These are phyloP conservation scores for Leptographium galeiforme DNA, from an alignment of 2,329 filamentous ascomycete species.

Conservation along the genomic window DNA sequence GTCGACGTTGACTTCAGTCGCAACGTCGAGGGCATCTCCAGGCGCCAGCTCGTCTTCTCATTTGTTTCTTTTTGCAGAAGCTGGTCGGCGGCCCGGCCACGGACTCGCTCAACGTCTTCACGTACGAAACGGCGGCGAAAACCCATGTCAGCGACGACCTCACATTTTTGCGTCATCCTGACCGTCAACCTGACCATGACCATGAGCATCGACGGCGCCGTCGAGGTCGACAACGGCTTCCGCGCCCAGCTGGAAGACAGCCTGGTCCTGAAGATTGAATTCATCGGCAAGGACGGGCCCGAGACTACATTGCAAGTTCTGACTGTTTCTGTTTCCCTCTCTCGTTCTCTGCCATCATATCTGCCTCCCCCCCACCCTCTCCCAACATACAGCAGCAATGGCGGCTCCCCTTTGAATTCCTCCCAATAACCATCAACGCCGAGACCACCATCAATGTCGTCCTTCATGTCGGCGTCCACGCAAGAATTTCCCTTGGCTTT, in stretches of 20 bases:
- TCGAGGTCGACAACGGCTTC: no score
- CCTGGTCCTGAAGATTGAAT: slow-evolving; percentile 29
- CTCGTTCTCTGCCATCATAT: not conserved
- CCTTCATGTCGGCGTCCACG: slow-evolving; percentile 31
- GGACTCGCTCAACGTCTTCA: no score
- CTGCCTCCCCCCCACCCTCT: not conserved
- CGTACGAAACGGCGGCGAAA: no score
- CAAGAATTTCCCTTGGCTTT: slow-evolving; percentile 21
- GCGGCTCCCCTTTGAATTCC: slow-evolving; percentile 39
- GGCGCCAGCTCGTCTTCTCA: no score
- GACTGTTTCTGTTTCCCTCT: not conserved
- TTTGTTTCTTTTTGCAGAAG: no score
- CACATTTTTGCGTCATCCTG: no score
- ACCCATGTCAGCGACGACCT: no score
- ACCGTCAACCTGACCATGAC: no score
- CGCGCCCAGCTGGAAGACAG: slow-evolving; percentile 36
- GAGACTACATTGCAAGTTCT: slow-evolving; percentile 31
- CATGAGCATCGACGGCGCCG: no score
- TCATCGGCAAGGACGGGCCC: slow-evolving; percentile 34
- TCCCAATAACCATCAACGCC: slow-evolving; percentile 35
- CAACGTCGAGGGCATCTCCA: no score
- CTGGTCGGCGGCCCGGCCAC: no score
- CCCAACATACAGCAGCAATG: slow-evolving; percentile 29
- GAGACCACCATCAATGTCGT: slow-evolving; percentile 29
- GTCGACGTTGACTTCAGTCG: no score